These are phyloP conservation scores for Amanita fuliginea DNA, from an alignment of 768 basidiomycete genomes.

Conservation along the genomic window DNA sequence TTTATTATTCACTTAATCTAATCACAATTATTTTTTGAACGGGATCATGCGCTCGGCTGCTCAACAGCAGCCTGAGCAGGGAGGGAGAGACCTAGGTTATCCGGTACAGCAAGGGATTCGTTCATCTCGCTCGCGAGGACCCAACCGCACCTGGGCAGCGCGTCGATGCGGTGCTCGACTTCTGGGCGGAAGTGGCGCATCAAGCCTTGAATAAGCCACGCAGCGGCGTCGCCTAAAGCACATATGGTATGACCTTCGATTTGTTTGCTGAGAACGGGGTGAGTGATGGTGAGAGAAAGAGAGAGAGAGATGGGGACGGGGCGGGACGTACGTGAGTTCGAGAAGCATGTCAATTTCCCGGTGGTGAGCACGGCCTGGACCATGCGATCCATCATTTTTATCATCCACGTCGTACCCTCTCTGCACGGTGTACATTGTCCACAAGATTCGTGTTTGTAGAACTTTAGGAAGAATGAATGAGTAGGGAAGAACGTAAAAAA, in stretches of 20 bases:
- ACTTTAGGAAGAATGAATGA: conserved; percentile 24
- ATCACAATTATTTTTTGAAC: too few relatives aligned
- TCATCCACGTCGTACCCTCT: conserved; percentile 98
- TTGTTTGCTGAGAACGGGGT: conserved; percentile 53
- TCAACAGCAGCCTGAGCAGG: conserved; percentile 5
- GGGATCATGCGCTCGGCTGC: not conserved
- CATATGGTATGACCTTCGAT: too few relatives aligned
- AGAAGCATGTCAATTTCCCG: conserved; percentile 98
- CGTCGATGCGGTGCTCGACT: conserved; percentile 79
- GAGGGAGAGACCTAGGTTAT: conserved; percentile 55
- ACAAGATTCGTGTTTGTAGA: conserved; percentile 98
- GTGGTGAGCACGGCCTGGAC: conserved; percentile 83
- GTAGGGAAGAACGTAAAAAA: too few relatives aligned
- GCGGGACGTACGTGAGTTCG: conserved; percentile 73
- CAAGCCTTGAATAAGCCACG: too few relatives aligned
- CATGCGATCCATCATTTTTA: conserved; percentile 99
- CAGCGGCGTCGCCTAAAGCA: conserved; percentile 91
- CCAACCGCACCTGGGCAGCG: conserved; percentile 66
- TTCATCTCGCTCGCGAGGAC: too few relatives aligned
- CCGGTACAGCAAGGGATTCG: too few relatives aligned
- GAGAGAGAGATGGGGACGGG: too few relatives aligned
- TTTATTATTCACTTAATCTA: too few relatives aligned
- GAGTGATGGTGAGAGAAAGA: too few relatives aligned
- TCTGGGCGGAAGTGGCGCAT: conserved; percentile 95
- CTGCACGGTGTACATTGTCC: conserved; percentile 95